These are phyloP conservation scores for Porphyrellus sp. DNA, from an alignment of 1,284 basidiomycete species.

Conservation along the genomic window DNA sequence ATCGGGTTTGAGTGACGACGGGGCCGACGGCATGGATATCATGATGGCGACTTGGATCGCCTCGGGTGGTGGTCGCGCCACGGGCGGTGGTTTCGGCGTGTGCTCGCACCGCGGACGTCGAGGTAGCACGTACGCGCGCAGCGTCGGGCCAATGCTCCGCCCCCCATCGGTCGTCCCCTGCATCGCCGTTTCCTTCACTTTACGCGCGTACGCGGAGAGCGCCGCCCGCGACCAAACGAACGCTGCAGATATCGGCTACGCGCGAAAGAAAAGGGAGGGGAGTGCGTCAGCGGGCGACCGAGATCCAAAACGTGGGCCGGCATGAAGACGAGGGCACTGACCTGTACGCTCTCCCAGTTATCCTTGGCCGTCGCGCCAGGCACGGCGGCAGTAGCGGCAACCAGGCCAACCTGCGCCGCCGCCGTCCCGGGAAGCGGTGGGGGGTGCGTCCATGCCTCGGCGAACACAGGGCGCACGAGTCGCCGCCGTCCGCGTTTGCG, in stretches of 20 bases:
- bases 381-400: no score
- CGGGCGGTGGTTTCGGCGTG: constrained; percentile 8
- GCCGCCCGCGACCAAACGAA: constrained; percentile 21
- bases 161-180: constrained; percentile 36
- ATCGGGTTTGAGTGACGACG: neutral
- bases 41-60: constrained; percentile 33
- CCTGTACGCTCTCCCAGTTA: constrained; percentile 26
- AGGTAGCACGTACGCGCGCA: constrained; percentile 9
- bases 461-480: constrained; percentile 17
- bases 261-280: neutral
- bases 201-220: neutral
- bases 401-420: neutral
- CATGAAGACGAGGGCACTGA: constrained; percentile 8
- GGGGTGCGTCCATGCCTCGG: constrained; percentile 23
- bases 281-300: neutral
- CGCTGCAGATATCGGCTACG: constrained; percentile 21
- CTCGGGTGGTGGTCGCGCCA: constrained; percentile 14
- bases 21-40: constrained; percentile 33
- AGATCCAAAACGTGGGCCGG: neutral
- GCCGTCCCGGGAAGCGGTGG: no score
- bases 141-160: constrained; percentile 39
- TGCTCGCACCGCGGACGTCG: constrained; percentile 2
- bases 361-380: neutral
- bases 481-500: constrained; percentile 22
- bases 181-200: neutral